Base-by-base conservation (phyloP, 192 early-diverging fungal genomes). In the Backusella australiensis region DNA sequence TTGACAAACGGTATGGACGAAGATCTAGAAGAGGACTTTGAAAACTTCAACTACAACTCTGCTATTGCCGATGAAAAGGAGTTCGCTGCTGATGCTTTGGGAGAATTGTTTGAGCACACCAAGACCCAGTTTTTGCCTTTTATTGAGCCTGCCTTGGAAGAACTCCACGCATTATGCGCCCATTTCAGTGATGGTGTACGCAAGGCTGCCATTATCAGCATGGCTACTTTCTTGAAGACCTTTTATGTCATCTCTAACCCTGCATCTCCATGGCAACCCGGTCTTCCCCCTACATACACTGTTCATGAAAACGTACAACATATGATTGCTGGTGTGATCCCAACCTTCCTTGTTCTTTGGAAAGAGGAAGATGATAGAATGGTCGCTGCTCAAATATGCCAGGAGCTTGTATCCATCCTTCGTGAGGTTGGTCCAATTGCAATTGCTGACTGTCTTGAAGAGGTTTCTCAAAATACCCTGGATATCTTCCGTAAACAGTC, bases 11-110 rank as follows among this genome's bases (percentile, higher is more conserved):
- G 86, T 32, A 83, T 84, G 14, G 67, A 78, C 34, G 88, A 88
- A 21, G 87, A 80, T 26, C 84, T 86, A 5, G 89, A 91, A 21
- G 88, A 90, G 11, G 87, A 90, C 29, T 89, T 87, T 38, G 86
- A 90, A 26, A 78, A 80, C 23, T 84, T 90, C 69, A 87, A 85
- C 21, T 84, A 94, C 72, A 91, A 87, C 71, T 92, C 92, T 36
- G 94, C 91, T 23, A 85, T 97, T 80, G 93, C 95, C 1, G 94
- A 96, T 42, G 96, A 97, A 77, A 97, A 97, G 82, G 96, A 97
- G 80, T 89, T 94, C 53, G 95, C 96, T 34, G 93, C 91, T 26
- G 94, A 96, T 75, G 93, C 93, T 9, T 85, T 95, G 65, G 95
- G 93, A 49, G 94, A 97, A 82, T 76, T 97, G 23, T 97, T 97